phyloP scores from a whole-genome alignment of 208 protist species.

The Leishmania mexicana region DNA sequence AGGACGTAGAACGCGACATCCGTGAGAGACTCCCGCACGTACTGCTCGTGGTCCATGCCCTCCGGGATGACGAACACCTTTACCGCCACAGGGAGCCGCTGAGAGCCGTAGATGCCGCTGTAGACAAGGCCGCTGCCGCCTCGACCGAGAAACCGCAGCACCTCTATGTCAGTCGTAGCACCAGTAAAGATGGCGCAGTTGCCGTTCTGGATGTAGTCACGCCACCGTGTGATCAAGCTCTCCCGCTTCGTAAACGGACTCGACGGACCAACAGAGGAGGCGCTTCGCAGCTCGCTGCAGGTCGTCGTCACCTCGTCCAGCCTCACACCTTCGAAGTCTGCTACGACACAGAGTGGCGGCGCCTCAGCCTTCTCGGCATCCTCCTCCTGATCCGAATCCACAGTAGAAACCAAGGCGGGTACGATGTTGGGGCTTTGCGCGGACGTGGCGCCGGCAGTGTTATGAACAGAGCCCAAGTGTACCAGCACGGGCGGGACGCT shows the following conservation, averaged over 20 bases:
- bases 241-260: conserved; percentile 43
- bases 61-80: conserved; percentile 81
- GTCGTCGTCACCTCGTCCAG: neutral
- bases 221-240: conserved; percentile 62
- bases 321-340: neutral
- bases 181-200: conserved; percentile 63
- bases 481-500: neutral
- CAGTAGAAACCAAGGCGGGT: neutral
- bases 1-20: conserved; percentile 84
- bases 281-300: neutral
- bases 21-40: conserved; percentile 81
- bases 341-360: neutral
- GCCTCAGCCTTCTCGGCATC: neutral
- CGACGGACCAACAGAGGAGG: conserved; percentile 9
- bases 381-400: neutral
- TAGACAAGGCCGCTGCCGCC: conserved; percentile 87
- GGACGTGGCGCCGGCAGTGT: neutral
- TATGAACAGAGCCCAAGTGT: neutral
- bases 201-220: conserved; percentile 54
- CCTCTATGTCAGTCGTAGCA: conserved; percentile 44
- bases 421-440: neutral
- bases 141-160: conserved; percentile 52
- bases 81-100: conserved; percentile 70
- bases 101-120: conserved; percentile 53
- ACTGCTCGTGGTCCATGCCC: conserved; percentile 64